Evolutionary conservation across 2,329 filamentous ascomycete genomes (phyloP), one percentile per base, ranked within the genome.

Genomic region (Colletotrichum echinochloae): DNA sequence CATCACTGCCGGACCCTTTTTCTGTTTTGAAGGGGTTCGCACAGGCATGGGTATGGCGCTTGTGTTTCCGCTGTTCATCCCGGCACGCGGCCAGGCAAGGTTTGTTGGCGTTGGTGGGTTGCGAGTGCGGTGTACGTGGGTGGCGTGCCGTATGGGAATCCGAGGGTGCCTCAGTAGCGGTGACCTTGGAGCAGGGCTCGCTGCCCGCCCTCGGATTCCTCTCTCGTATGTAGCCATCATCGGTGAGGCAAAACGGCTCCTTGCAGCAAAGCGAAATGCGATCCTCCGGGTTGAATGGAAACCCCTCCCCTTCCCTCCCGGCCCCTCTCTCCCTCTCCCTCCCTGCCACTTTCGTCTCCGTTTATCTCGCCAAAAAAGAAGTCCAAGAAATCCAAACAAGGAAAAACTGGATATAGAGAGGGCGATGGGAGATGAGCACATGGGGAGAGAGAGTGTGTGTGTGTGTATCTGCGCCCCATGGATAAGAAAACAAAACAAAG

Each of bases 1-100:
- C 33, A 51, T 46, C 63, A 66, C 51, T 66, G 39, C 56, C 67
- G 63, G 63, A 51, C 60, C 49, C 33, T 60, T 55, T 54, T 28
- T 44, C 54, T 46, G 39, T 20, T 18, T 48, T 8, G 2, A 44
- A n/a, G 41, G 20, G 2, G 11, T n/a, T 9, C 20, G 41, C 9
- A n/a, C 20, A 33, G 30, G 30, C n/a, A n/a, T n/a, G 18, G 41
- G 18, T 55, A 18, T 39, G 44, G 48, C 28, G 30, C 44, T 33
- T 66, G 54, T 12, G 16, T 41, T 20, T 35, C 30, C 33, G 33
- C 49, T 55, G n/a, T 37, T 49, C 30, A 26, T 12, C 55, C 46
- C 18, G 48, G 28, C 44, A 16, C 16, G 23, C 28, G 23, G 14
- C 23, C 14, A 28, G 14, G 55, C 55, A 30, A 41, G 26, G 37